A percentile compares a stretch with the other conserved stretches of the same genome.
phyloP scores from a whole-genome alignment of 2,329 filamentous ascomycete genomes.

The Calycina herbarum region DNA sequence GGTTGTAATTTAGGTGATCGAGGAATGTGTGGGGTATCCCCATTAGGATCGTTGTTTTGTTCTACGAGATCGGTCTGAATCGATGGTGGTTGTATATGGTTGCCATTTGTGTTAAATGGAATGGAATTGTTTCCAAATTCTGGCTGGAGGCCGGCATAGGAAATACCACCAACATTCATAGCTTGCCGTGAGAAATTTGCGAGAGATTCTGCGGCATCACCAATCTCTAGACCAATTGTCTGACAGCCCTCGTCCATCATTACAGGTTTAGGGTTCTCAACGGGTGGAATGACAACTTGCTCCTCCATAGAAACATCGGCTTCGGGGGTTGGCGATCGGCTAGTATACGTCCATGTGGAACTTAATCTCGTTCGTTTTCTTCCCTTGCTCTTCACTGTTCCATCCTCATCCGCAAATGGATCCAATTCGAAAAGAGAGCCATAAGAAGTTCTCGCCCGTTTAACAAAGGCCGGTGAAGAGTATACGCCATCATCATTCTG shows the following conservation, averaged over 20 bases:
- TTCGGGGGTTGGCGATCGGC: slow-evolving; percentile 70
- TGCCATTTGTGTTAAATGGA: background rate
- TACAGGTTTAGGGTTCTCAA: slow-evolving; percentile 26
- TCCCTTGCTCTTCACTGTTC: slow-evolving; percentile 56
- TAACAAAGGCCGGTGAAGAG: slow-evolving; percentile 78
- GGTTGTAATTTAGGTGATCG: slow-evolving; percentile 29
- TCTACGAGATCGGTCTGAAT: slow-evolving; percentile 9
- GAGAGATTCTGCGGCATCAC: slow-evolving; percentile 25
- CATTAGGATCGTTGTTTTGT: background rate
- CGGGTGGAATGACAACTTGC: slow-evolving; percentile 13
- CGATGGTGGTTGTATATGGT: slow-evolving; percentile 7
- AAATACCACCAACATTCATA: slow-evolving; percentile 22
- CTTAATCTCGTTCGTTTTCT: slow-evolving; percentile 70
- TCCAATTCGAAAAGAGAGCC: slow-evolving; percentile 64
- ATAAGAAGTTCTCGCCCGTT: slow-evolving; percentile 67
- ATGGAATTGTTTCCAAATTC: background rate
- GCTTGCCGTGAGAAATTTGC: slow-evolving; percentile 27
- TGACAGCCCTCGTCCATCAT: slow-evolving; percentile 45
- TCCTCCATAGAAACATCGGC: slow-evolving; percentile 23
- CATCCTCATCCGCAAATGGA: slow-evolving; percentile 67
- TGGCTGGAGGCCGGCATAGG: slow-evolving; percentile 13
- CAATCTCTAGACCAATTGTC: slow-evolving; percentile 40
- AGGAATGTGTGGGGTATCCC: slow-evolving; percentile 13
- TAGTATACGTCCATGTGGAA: slow-evolving; percentile 72
- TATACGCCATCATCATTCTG: slow-evolving; percentile 54